Evolutionary conservation across 352 stramenopile genomes (phyloP).

Genomic region (Globisporangium radiosum): DNA sequence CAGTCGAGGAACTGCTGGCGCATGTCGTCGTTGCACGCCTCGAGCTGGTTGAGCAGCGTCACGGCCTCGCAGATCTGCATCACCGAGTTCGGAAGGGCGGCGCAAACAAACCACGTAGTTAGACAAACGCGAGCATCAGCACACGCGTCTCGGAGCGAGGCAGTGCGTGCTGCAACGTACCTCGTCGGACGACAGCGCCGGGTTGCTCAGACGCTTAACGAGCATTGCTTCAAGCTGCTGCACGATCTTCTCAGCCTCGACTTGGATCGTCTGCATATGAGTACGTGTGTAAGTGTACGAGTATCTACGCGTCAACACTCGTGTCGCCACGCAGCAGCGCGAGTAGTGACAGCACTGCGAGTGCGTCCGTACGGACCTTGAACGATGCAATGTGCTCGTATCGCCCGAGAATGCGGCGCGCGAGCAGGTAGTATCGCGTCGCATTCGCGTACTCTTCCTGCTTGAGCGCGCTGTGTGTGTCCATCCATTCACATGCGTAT

Average conservation of each 20-base stretch:
- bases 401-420: constrained; percentile 73
- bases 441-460: constrained; percentile 85
- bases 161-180: constrained; percentile 14
- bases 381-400: constrained; percentile 89
- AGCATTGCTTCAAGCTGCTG: constrained; percentile 62
- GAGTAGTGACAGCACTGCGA: no score
- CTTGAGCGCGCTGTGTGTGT: constrained; percentile 54
- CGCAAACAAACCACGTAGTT: no score
- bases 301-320: no score
- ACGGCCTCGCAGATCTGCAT: constrained; percentile 56
- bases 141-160: no score
- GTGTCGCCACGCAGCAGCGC: not conserved
- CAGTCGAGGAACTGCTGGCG: constrained; percentile 82
- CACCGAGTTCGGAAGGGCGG: no score
- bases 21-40: constrained; percentile 65
- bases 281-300: no score
- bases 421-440: constrained; percentile 84
- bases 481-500: not conserved
- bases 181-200: constrained; percentile 37
- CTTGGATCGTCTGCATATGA: constrained; percentile 62
- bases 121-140: no score
- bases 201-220: constrained; percentile 43
- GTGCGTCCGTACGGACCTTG: constrained; percentile 27
- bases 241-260: constrained; percentile 84
- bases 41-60: constrained; percentile 53